phyloP scores from a whole-genome alignment of 441 rosid genomes.

The Gossypium trilobum region DNA sequence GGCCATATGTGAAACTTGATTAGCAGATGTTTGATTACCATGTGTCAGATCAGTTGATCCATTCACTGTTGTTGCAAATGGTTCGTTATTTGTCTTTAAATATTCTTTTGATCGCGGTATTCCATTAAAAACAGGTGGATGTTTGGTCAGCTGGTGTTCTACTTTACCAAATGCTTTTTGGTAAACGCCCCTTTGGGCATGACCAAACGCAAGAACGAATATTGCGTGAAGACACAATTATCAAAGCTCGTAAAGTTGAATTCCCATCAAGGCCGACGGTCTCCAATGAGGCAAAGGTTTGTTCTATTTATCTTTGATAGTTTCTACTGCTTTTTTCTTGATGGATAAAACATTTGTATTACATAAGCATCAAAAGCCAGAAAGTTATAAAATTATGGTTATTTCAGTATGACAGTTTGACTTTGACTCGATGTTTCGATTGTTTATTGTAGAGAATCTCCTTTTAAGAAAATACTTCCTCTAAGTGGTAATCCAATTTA shows the following conservation, averaged over 20 bases:
- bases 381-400: neutral
- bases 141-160: slow-evolving; percentile 96
- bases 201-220: slow-evolving; percentile 96
- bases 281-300: slow-evolving; percentile 92
- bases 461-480: neutral
- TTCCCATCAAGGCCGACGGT: slow-evolving; percentile 88
- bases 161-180: slow-evolving; percentile 92
- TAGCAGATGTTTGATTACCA: neutral
- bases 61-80: neutral
- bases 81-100: neutral
- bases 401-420: neutral
- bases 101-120: slow-evolving; percentile 3
- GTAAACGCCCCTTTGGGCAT: slow-evolving; percentile 94
- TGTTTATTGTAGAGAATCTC: neutral
- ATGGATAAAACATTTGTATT: neutral
- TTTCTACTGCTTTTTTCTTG: neutral
- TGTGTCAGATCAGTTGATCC: neutral
- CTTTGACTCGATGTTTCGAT: neutral
- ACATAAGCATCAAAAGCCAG: neutral
- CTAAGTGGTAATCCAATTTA: neutral
- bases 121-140: slow-evolving; percentile 60
- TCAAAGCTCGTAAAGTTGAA: slow-evolving; percentile 90
- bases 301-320: neutral
- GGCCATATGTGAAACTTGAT: neutral
- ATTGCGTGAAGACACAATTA: slow-evolving; percentile 88